These are phyloP conservation scores for Alternaria conjuncta DNA, from an alignment of 2,329 filamentous ascomycete species.

Conservation along the genomic window DNA sequence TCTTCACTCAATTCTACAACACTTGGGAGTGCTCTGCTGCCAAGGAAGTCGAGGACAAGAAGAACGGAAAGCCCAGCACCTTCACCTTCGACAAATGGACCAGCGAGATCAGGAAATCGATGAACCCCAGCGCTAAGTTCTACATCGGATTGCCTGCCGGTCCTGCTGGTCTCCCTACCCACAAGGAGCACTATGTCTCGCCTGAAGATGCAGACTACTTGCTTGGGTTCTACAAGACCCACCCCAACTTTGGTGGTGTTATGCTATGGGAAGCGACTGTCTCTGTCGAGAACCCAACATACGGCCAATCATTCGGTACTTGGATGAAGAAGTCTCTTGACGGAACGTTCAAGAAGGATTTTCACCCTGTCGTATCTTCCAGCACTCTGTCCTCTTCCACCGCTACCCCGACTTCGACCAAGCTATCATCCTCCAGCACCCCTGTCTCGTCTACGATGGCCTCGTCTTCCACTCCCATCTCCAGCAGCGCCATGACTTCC, in stretches of 20 bases:
- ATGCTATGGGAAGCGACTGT: constrained; percentile 66
- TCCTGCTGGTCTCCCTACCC: not conserved
- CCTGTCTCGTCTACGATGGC: not conserved
- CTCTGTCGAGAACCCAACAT: constrained; percentile 54
- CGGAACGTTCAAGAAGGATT: constrained; percentile 28
- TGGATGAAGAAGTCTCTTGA: constrained; percentile 54
- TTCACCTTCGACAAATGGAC: constrained; percentile 58
- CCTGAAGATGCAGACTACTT: constrained; percentile 51
- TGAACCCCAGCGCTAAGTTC: constrained; percentile 56
- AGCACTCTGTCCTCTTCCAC: constrained; percentile 5
- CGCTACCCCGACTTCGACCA: not conserved
- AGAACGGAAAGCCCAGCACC: constrained; percentile 28
- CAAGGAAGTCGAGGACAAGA: constrained; percentile 41
- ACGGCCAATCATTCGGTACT: constrained; percentile 53
- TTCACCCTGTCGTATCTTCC: constrained; percentile 20
- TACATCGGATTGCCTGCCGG: constrained; percentile 59
- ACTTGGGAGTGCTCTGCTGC: constrained; percentile 58
- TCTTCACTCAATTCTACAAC: constrained; percentile 66
- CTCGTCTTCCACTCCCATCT: not conserved
- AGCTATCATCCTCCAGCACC: not conserved
- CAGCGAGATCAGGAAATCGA: constrained; percentile 45
- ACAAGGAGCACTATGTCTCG: no score
- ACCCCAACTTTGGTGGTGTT: constrained; percentile 61
- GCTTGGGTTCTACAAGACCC: constrained; percentile 45
- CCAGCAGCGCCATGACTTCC: not conserved